Base-by-base conservation (phyloP, 805 yeast genomes). In the Sugiyamaella smithiae region DNA sequence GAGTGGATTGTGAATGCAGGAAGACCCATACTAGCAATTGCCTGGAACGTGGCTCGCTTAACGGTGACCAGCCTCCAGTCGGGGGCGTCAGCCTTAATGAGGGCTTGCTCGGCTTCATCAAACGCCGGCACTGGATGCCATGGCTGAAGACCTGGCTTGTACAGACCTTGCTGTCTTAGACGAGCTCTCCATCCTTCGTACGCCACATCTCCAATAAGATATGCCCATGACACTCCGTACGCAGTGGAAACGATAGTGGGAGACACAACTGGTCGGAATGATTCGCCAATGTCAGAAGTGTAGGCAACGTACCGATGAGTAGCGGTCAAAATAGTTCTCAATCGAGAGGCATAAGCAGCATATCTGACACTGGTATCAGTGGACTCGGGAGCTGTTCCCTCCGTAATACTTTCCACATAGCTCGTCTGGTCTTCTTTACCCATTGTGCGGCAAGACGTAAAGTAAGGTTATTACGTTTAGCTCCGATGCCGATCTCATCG, bases 1-100 rank as follows among this genome's bases (percentile, higher is more conserved):
- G 85, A 74, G 63, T 86, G 95, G 58, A 86, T 86, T 4, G 95
- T 86, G 65, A 85, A 81, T 2, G 95, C 95, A 7, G 95, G 95
- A 36, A 86, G 72, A 12, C 87, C 91, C 93, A 86, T 87, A 40
- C 88, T 81, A 2, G 95, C 95, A 54, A 87, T 73, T 54, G 84
- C 74, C 66, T 86, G 95, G 70, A 86, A 86, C 22, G 85, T 58
- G n/a, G 86, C 89, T 63, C 95, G 76, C 63, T 86, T 82, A 33
- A 83, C 58, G 5, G 76, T 82, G 5, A 76, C 78, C 46, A 82
- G 54, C 56, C 75, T 75, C 88, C 90, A 87, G 62, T 84, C 89
- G 52, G 79, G 69, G 40, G 77, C 80, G 17, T 69, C 67, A 3
- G 73, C 64, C 4, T 67, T 63, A 43, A 68, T 67, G 2, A 19